phyloP scores from a whole-genome alignment of 371 early-diverging fungal species.

The Mortierella sp. region DNA sequence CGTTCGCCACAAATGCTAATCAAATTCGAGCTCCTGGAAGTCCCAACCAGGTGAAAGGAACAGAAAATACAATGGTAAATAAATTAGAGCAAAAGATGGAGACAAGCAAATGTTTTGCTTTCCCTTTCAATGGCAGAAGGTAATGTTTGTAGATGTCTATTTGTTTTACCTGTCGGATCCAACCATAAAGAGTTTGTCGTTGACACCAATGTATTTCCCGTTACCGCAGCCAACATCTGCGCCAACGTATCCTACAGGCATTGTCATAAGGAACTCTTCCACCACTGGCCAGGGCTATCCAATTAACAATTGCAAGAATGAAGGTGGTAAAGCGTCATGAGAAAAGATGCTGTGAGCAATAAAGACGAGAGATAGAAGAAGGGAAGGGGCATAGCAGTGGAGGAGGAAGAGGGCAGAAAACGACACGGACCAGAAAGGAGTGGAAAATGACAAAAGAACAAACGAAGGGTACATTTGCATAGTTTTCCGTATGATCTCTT shows the following conservation, averaged over 20 bases:
- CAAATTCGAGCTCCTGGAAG: constrained; percentile 78
- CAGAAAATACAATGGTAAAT: constrained; percentile 9
- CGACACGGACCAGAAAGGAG: constrained; percentile 1
- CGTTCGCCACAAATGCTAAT: constrained; percentile 82
- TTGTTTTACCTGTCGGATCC: constrained; percentile 87
- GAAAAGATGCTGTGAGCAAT: neutral
- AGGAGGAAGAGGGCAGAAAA: neutral
- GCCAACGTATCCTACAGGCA: constrained; percentile 81
- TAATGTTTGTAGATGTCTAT: neutral
- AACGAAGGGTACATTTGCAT: neutral
- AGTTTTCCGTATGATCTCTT: neutral
- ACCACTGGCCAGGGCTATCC: constrained; percentile 96
- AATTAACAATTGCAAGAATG: neutral
- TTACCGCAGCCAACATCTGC: constrained; percentile 98
- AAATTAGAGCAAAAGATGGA: too few species aligned
- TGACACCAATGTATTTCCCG: constrained; percentile 96
- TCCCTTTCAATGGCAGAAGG: neutral
- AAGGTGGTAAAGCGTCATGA: neutral
- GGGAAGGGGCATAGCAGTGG: neutral
- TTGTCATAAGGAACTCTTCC: constrained; percentile 78
- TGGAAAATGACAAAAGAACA: neutral
- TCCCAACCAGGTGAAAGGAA: constrained; percentile 15
- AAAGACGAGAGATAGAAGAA: too few species aligned
- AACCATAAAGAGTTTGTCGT: constrained; percentile 76
- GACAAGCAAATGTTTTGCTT: too few species aligned